phyloP scores from a whole-genome alignment of 179 eudicot species.

The Sideroxylon spinosum region DNA sequence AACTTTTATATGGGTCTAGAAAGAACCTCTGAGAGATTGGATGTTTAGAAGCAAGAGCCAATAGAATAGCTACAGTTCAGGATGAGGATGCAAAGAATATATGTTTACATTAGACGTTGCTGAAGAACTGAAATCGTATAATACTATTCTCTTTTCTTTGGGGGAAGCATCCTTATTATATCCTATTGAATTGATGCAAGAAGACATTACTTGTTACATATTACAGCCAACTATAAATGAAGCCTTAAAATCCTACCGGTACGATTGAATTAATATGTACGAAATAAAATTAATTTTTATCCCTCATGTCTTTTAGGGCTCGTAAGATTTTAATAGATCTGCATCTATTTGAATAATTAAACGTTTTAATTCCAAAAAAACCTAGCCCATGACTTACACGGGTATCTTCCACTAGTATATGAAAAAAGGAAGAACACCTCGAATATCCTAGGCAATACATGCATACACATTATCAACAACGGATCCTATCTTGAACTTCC shows the following conservation, averaged over 20 bases:
- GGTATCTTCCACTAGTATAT: too few relatives aligned
- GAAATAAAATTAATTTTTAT: too few relatives aligned
- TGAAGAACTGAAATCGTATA: conserved; percentile 36
- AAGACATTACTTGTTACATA: neutral
- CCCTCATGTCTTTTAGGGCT: too few relatives aligned
- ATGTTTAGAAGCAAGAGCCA: conserved; percentile 53
- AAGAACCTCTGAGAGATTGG: conserved; percentile 36
- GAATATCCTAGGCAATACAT: too few relatives aligned
- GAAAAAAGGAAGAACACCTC: too few relatives aligned
- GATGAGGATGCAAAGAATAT: conserved; percentile 45
- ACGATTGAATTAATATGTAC: conserved; percentile 34
- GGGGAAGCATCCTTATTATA: neutral
- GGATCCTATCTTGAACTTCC: too few relatives aligned
- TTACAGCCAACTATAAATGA: conserved; percentile 35
- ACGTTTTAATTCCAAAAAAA: too few relatives aligned
- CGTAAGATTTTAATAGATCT: too few relatives aligned
- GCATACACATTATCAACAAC: too few relatives aligned
- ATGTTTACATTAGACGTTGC: conserved; percentile 50
- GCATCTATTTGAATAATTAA: too few relatives aligned
- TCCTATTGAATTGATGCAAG: neutral
- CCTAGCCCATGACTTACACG: too few relatives aligned
- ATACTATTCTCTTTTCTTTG: too few relatives aligned
- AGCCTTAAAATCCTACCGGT: conserved; percentile 37
- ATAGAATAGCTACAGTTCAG: conserved; percentile 29
- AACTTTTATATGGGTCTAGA: conserved; percentile 18